Evolutionary conservation across 2,329 filamentous ascomycete genomes (phyloP).

Genomic region (Monilinia polystroma): DNA sequence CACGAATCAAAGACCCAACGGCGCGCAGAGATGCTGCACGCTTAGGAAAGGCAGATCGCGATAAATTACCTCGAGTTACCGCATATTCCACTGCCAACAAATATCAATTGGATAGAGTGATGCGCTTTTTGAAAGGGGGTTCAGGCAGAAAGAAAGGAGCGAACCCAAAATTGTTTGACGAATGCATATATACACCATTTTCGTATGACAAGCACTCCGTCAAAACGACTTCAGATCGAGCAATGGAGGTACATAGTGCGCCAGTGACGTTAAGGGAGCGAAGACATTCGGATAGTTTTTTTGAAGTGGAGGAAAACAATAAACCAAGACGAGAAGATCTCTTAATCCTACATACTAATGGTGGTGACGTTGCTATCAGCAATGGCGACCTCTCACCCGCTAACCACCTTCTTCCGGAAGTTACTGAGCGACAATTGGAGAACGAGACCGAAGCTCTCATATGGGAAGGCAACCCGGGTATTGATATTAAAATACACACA

Average conservation of each 20-base stretch:
- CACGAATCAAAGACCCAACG: conserved; percentile 93
- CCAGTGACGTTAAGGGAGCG: conserved; percentile 55
- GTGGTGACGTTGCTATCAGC: conserved; percentile 38
- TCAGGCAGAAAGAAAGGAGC: conserved; percentile 69
- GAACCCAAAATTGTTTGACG: conserved; percentile 89
- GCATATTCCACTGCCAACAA: conserved; percentile 94
- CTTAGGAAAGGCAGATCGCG: conserved; percentile 88
- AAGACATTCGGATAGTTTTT: conserved; percentile 72
- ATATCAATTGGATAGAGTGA: conserved; percentile 85
- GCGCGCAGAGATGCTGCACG: conserved; percentile 88
- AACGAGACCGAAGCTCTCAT: conserved; percentile 39
- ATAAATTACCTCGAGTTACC: conserved; percentile 83
- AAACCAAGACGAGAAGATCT: conserved; percentile 59
- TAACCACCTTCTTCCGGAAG: conserved; percentile 30
- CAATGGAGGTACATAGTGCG: conserved; percentile 35
- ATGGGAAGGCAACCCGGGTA: conserved; percentile 56
- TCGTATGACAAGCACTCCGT: conserved; percentile 59
- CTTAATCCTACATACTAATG: conserved; percentile 55
- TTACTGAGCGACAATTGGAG: conserved; percentile 41
- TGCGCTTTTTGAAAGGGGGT: conserved; percentile 86
- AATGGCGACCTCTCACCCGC: conserved; percentile 37
- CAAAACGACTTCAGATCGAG: conserved; percentile 39
- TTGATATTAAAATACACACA: conserved; percentile 85
- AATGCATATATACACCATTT: conserved; percentile 96
- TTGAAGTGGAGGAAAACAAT: conserved; percentile 62